Percentiles rank a stretch among this genome's conserved stretches.
phyloP scores from a whole-genome alignment of 108 stramenopile species.

The Nannochloropsis granulata region DNA sequence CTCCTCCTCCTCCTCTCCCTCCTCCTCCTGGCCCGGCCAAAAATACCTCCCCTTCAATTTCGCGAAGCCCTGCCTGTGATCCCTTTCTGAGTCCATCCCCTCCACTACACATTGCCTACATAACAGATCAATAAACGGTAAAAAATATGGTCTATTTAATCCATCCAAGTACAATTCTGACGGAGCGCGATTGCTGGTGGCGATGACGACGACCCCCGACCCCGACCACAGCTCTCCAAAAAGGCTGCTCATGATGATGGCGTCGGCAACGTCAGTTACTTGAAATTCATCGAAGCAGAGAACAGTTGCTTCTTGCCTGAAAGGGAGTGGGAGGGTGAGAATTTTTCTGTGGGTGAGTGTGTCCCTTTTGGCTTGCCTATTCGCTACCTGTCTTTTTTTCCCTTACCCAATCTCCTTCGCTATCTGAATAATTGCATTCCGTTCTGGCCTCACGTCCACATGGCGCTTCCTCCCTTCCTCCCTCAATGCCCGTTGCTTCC shows the following conservation, averaged over 20 bases:
- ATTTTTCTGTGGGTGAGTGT: background rate
- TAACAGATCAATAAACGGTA: slow-evolving; percentile 66
- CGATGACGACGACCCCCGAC: slow-evolving; percentile 60
- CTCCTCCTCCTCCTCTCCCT: background rate
- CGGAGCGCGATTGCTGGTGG: slow-evolving; percentile 79
- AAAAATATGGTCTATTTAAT: slow-evolving; percentile 69
- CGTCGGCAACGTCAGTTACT: slow-evolving; percentile 93
- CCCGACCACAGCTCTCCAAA: slow-evolving; percentile 48
- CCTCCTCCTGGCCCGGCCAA: background rate
- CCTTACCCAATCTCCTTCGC: background rate
- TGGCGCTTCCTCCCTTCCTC: background rate
- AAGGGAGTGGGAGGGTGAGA: background rate
- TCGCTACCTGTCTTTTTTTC: background rate
- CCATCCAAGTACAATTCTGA: slow-evolving; percentile 72
- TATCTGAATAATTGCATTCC: background rate
- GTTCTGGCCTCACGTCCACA: background rate
- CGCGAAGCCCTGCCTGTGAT: background rate
- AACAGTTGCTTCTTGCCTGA: slow-evolving; percentile 41
- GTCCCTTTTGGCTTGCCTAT: background rate
- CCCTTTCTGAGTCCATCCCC: slow-evolving; percentile 33
- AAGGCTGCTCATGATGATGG: slow-evolving; percentile 60
- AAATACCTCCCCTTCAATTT: background rate
- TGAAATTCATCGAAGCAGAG: slow-evolving; percentile 95
- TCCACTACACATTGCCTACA: slow-evolving; percentile 55
- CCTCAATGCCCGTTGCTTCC: slow-evolving; percentile 50